These are phyloP conservation scores for Hypoxylon fuscum DNA, from an alignment of 495 filamentous ascomycete species.

Conservation along the genomic window DNA sequence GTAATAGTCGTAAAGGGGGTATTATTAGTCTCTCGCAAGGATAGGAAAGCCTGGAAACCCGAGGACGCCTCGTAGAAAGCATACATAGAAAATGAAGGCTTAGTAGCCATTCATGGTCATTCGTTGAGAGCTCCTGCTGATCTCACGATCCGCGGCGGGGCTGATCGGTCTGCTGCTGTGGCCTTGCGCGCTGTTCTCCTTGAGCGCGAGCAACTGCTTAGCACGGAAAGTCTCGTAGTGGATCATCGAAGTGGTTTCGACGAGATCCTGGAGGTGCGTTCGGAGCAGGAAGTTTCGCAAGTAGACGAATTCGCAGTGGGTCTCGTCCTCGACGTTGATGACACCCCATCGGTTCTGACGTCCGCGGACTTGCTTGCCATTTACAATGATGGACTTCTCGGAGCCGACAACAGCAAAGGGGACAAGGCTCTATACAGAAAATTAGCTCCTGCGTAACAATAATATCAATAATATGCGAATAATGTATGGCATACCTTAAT, in stretches of 20 bases:
- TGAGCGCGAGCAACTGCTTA: constrained; percentile 96
- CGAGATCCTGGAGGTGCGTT: constrained; percentile 95
- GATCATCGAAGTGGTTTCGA: constrained; percentile 99
- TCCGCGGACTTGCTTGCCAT: constrained; percentile 96
- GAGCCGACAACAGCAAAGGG: constrained; percentile 98
- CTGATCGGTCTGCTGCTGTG: constrained; percentile 93
- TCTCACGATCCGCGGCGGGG: constrained; percentile 89
- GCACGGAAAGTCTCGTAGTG: constrained; percentile 99
- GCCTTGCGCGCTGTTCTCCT: constrained; percentile 92
- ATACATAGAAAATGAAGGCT: constrained; percentile 35
- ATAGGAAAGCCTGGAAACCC: constrained; percentile 26
- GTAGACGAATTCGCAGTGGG: constrained; percentile 99
- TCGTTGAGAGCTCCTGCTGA: constrained; percentile 95
- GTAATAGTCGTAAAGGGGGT: constrained; percentile 35
- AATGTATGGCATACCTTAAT: constrained; percentile 77
- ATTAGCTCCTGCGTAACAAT: no score
- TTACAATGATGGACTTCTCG: constrained; percentile 96
- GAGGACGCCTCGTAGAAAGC: constrained; percentile 42
- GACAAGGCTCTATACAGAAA: constrained; percentile 75
- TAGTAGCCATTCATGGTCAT: constrained; percentile 99
- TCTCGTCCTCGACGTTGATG: constrained; percentile 99
- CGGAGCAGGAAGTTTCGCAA: constrained; percentile 97
- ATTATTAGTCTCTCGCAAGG: constrained; percentile 33
- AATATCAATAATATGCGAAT: background rate
- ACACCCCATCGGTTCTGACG: constrained; percentile 99